Percentiles rank a stretch among this genome's conserved stretches.
Conservation (phyloP, 73 alveolate genomes). For the Paramecium primaurelia region DNA sequence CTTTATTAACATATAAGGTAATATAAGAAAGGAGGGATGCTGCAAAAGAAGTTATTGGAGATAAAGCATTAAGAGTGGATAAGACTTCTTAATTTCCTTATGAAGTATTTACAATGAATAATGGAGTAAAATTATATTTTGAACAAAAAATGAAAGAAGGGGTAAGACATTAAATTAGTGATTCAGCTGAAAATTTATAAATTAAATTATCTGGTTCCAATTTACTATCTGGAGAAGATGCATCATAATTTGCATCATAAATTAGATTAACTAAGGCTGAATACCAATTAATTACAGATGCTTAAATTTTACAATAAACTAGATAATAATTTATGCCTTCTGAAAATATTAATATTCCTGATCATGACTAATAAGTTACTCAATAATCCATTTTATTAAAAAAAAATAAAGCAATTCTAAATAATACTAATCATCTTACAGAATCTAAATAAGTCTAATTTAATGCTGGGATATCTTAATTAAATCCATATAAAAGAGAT, state of each 20-base stretch:
- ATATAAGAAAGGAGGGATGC: slow-evolving; percentile 24
- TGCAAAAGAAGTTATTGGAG: slow-evolving; percentile 38
- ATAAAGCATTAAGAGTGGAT: slow-evolving; percentile 6
- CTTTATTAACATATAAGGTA: neutral
- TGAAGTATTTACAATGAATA: slow-evolving; percentile 35
- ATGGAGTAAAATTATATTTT: slow-evolving; percentile 20
- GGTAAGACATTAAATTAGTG: slow-evolving; percentile 10
- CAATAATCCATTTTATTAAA: neutral
- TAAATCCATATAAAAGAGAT: neutral
- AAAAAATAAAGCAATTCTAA: neutral
- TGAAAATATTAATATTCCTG: slow-evolving; percentile 3
- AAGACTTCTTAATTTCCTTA: slow-evolving; percentile 39
- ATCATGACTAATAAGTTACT: neutral
- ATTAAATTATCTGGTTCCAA: slow-evolving; percentile 22
- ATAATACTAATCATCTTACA: neutral
- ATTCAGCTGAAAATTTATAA: slow-evolving; percentile 35
- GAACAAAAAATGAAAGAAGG: slow-evolving; percentile 35
- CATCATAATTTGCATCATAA: neutral
- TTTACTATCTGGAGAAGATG: slow-evolving; percentile 13
- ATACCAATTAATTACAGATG: slow-evolving; percentile 13
- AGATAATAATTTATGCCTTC: neutral
- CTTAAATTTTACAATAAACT: neutral
- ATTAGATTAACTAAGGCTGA: slow-evolving; percentile 23
- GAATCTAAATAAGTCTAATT: neutral
- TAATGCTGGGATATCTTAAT: neutral